A percentile compares a stretch with the other conserved stretches of the same genome.
These are phyloP conservation scores for Monosporascus ibericus DNA, from an alignment of 2,329 filamentous ascomycete genomes.

Conservation along the genomic window DNA sequence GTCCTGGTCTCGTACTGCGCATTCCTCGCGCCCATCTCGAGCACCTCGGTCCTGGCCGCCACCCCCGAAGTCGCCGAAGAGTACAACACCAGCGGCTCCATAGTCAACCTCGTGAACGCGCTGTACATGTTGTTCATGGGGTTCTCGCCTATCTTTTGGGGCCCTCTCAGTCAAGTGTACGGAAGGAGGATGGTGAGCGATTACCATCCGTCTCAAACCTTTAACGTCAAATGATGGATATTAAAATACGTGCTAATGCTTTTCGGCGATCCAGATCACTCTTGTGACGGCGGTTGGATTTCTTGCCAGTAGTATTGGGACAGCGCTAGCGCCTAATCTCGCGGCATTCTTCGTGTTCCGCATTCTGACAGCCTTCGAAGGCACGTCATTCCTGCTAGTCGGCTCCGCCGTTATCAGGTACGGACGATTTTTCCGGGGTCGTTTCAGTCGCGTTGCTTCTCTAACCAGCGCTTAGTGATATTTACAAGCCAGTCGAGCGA, in stretches of 20 bases:
- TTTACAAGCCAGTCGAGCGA: conserved; percentile 60
- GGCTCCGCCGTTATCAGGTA: conserved; percentile 63
- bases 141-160: conserved; percentile 62
- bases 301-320: conserved; percentile 63
- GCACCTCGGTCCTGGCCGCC: conserved; percentile 66
- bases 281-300: conserved; percentile 58
- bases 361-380: conserved; percentile 67
- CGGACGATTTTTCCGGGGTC: conserved; percentile 31
- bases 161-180: conserved; percentile 62
- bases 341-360: conserved; percentile 68
- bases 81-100: conserved; percentile 58
- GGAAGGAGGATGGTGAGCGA: conserved; percentile 48
- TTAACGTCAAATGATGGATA: neutral
- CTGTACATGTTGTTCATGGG: conserved; percentile 69
- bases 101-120: conserved; percentile 71
- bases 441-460: neutral
- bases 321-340: conserved; percentile 65
- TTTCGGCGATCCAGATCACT: conserved; percentile 38
- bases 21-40: conserved; percentile 69
- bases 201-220: neutral
- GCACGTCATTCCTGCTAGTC: conserved; percentile 67
- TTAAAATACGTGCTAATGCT: conserved; percentile 2
- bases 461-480: conserved; percentile 37
- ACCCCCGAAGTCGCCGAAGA: conserved; percentile 66
- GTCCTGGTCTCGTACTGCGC: conserved; percentile 66